A percentile compares a stretch with the other conserved stretches of the same genome.
Evolutionary conservation across 2,329 filamentous ascomycete species (phyloP).

Genomic region (Cadophora sp.): DNA sequence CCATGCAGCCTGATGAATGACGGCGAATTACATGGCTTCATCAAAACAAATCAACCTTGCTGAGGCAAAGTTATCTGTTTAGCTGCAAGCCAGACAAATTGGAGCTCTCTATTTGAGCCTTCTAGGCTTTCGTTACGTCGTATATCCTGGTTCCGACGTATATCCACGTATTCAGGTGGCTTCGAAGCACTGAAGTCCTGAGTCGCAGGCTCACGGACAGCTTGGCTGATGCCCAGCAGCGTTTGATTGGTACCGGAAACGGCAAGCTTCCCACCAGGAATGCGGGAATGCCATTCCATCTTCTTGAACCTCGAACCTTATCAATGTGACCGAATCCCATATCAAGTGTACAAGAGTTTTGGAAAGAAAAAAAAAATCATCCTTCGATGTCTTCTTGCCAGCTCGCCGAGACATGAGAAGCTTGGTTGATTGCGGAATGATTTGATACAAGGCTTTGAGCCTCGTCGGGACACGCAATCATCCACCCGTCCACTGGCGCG

Average conservation of each 20-base stretch:
- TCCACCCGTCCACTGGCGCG: neutral
- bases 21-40: neutral
- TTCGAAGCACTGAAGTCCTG: neutral
- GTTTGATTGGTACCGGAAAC: neutral
- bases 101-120: neutral
- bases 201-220: neutral
- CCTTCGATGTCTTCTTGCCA: neutral
- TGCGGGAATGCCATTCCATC: neutral
- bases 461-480: neutral
- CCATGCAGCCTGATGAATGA: neutral
- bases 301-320: neutral
- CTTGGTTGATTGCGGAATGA: neutral
- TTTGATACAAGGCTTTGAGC: neutral
- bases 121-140: neutral
- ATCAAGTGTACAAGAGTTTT: neutral
- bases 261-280: neutral
- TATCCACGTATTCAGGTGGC: slow-evolving; percentile 1
- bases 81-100: neutral
- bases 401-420: neutral
- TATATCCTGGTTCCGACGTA: neutral
- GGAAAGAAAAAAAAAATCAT: neutral
- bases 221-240: neutral
- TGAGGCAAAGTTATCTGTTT: neutral
- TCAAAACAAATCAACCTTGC: neutral
- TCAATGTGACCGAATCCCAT: neutral